A percentile compares a stretch with the other conserved stretches of the same genome.
phyloP scores from a whole-genome alignment of 2,329 filamentous ascomycete genomes.

The Ophiostoma tasmaniense region DNA sequence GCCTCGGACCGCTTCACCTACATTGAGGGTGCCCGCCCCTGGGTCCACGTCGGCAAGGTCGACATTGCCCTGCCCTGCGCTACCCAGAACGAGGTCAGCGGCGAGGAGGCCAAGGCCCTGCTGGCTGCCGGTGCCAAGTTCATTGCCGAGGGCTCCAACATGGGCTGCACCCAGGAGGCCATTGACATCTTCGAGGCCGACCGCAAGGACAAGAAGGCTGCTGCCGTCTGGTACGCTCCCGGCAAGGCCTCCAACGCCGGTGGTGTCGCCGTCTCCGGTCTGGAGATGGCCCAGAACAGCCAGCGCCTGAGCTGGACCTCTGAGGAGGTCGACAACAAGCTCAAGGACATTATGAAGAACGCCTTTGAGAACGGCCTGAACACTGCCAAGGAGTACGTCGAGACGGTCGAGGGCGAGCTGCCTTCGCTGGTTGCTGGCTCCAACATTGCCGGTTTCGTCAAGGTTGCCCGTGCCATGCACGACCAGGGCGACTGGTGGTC shows the following conservation, averaged over 20 bases:
- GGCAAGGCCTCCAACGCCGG: constrained; percentile 97
- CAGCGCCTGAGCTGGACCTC: constrained; percentile 71
- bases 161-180: constrained; percentile 94
- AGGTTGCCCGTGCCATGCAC: constrained; percentile 89
- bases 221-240: constrained; percentile 87
- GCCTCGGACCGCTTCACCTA: constrained; percentile 68
- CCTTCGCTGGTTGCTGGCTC: constrained; percentile 85
- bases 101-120: constrained; percentile 79
- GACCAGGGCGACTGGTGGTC: constrained; percentile 93
- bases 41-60: constrained; percentile 81
- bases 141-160: constrained; percentile 96
- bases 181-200: constrained; percentile 86
- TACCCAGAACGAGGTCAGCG: constrained; percentile 94
- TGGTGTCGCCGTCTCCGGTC: constrained; percentile 91
- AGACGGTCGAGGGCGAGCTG: constrained; percentile 68
- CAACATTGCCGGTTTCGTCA: constrained; percentile 97
- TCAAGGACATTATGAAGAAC: constrained; percentile 90
- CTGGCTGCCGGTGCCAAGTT: constrained; percentile 69
- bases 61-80: constrained; percentile 89
- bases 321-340: constrained; percentile 83
- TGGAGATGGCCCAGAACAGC: constrained; percentile 99
- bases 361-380: constrained; percentile 84
- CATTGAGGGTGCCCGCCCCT: constrained; percentile 78
- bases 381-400: constrained; percentile 84
- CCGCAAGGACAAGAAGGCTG: constrained; percentile 56